These are phyloP conservation scores for Hippophae gyantsensis DNA, from an alignment of 306 rosid genomes.

Conservation along the genomic window DNA sequence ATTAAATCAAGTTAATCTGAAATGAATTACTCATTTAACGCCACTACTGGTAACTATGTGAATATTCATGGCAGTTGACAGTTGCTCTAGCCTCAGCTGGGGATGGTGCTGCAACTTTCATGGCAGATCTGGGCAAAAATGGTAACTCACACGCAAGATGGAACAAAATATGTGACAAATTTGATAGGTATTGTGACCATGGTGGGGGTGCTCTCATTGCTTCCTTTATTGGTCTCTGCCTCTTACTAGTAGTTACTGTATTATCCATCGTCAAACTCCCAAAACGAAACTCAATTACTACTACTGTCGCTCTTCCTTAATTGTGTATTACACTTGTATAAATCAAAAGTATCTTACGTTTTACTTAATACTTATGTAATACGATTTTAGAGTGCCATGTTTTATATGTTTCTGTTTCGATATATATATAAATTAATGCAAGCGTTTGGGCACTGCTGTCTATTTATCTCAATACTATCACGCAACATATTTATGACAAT, in stretches of 20 bases:
- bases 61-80: conserved; percentile 24
- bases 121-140: conserved; percentile 68
- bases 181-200: conserved; percentile 42
- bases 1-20: too few species aligned
- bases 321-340: not conserved
- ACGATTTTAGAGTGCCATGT: too few species aligned
- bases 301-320: conserved; percentile 3
- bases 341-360: too few species aligned
- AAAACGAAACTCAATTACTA: conserved; percentile 20
- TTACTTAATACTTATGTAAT: too few species aligned
- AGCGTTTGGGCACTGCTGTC: too few species aligned
- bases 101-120: conserved; percentile 82
- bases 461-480: too few species aligned
- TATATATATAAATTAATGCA: too few species aligned
- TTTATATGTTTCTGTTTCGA: too few species aligned
- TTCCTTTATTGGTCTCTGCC: conserved; percentile 58
- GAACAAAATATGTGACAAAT: conserved; percentile 84
- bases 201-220: conserved; percentile 57
- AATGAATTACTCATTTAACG: too few species aligned
- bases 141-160: conserved; percentile 86
- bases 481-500: too few species aligned
- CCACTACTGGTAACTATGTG: not conserved
- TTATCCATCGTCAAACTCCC: conserved; percentile 56
- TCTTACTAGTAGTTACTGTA: conserved; percentile 42
- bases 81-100: conserved; percentile 58